Evolutionary conservation across 805 yeast species (phyloP).

Genomic region (Nakazawaea populi): DNA sequence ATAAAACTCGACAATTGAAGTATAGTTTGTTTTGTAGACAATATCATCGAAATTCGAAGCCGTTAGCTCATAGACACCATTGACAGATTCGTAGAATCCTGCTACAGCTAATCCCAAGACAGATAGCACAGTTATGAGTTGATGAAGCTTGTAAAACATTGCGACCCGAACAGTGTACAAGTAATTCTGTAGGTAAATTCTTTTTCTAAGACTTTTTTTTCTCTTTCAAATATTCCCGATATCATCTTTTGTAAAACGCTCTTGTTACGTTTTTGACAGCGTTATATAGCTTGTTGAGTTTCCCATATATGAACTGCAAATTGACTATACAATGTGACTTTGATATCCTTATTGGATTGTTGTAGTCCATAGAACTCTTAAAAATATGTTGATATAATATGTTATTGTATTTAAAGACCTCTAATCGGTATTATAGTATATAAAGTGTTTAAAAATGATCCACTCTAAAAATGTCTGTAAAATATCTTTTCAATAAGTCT

Average conservation of each 20-base stretch:
- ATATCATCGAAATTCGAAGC: slow-evolving; percentile 58
- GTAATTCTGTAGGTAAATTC: background rate
- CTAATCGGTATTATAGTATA: too few relatives aligned
- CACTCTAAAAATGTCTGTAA: too few relatives aligned
- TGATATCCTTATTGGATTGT: too few relatives aligned
- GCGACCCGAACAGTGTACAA: background rate
- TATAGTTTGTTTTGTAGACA: slow-evolving; percentile 64
- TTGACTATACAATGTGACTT: too few relatives aligned
- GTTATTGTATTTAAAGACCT: too few relatives aligned
- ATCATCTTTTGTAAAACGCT: background rate
- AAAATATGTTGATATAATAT: too few relatives aligned
- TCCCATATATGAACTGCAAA: too few relatives aligned
- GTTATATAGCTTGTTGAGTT: too few relatives aligned
- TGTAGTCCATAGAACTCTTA: too few relatives aligned
- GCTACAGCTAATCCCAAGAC: background rate
- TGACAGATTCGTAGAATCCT: slow-evolving; percentile 33
- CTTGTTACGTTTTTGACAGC: too few relatives aligned
- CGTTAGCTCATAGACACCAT: slow-evolving; percentile 50
- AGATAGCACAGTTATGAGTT: background rate
- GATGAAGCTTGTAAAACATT: background rate
- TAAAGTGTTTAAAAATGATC: too few relatives aligned
- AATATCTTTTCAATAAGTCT: too few relatives aligned
- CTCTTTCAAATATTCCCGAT: background rate
- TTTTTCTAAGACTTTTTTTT: background rate
- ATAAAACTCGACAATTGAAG: slow-evolving; percentile 80